Conservation (phyloP, 1,284 basidiomycete genomes). For the Takashimella koratensis region DNA sequence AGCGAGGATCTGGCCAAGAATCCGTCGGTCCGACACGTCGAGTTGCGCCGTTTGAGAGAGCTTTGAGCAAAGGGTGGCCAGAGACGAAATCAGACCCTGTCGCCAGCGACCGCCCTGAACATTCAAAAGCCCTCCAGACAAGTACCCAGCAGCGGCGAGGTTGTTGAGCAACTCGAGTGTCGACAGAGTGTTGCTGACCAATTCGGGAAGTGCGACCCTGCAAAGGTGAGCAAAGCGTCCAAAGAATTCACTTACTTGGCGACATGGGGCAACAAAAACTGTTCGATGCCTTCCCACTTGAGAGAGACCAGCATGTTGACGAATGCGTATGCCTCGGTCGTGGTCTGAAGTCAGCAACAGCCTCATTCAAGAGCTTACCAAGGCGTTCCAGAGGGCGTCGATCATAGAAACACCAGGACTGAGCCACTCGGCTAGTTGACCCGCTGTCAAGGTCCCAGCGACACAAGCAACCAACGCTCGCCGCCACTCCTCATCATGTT, state of each 20-base stretch:
- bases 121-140: conserved; percentile 42
- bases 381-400: conserved; percentile 37
- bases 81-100: conserved; percentile 26
- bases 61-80: conserved; percentile 14
- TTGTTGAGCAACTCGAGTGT: conserved; percentile 45
- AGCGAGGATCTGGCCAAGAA: conserved; percentile 31
- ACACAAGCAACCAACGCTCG: conserved; percentile 28
- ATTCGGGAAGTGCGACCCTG: conserved; percentile 27
- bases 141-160: conserved; percentile 39
- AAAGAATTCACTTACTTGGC: conserved; percentile 22
- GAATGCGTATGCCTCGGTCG: conserved; percentile 38
- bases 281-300: conserved; percentile 48
- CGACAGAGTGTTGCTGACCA: conserved; percentile 31
- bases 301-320: conserved; percentile 40
- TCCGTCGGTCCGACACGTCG: conserved; percentile 15
- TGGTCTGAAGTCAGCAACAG: conserved; percentile 5
- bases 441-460: conserved; percentile 37
- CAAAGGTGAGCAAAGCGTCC: conserved; percentile 6
- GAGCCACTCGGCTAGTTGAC: conserved; percentile 48
- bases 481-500: conserved; percentile 17
- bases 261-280: conserved; percentile 46
- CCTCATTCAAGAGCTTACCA: conserved; percentile 25
- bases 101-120: conserved; percentile 49
- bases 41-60: conserved; percentile 6
- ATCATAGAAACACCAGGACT: conserved; percentile 47